phyloP scores from a whole-genome alignment of 75 land plant genomes.

The Pinus tabuliformis region DNA sequence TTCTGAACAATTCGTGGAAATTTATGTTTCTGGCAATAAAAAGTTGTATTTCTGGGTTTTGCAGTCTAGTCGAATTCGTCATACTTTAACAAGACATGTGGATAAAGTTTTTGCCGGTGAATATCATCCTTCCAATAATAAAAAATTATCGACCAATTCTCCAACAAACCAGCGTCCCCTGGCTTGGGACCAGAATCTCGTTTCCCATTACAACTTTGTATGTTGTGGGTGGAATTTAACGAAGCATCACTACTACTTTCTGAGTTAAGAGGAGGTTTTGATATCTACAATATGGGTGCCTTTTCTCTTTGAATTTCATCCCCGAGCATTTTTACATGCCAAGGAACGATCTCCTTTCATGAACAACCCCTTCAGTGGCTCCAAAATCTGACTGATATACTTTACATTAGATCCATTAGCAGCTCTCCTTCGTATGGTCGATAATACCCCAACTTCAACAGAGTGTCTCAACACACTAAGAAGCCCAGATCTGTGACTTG shows the following conservation, averaged over 20 bases:
- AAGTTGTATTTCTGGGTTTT: too few relatives aligned
- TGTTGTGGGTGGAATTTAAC: background rate
- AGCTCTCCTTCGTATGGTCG: background rate
- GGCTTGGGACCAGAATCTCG: background rate
- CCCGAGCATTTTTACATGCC: background rate
- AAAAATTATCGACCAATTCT: too few relatives aligned
- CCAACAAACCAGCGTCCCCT: background rate
- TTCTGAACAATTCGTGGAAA: too few relatives aligned
- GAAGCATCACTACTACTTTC: background rate
- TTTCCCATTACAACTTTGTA: background rate
- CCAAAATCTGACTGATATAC: slow-evolving; percentile 31
- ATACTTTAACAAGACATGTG: too few relatives aligned
- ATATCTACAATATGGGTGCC: background rate
- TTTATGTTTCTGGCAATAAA: too few relatives aligned
- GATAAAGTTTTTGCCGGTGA: too few relatives aligned
- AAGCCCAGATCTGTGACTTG: slow-evolving; percentile 7
- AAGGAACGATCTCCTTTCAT: slow-evolving; percentile 12
- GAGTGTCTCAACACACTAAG: slow-evolving; percentile 5
- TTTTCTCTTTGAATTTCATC: slow-evolving; percentile 3
- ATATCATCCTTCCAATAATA: background rate
- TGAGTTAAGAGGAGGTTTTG: too few relatives aligned
- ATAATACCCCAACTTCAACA: background rate
- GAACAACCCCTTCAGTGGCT: slow-evolving; percentile 18
- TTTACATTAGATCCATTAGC: slow-evolving; percentile 1
- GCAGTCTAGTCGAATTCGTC: too few relatives aligned